phyloP scores from a whole-genome alignment of 805 yeast species.

The Ogataea corticis region DNA sequence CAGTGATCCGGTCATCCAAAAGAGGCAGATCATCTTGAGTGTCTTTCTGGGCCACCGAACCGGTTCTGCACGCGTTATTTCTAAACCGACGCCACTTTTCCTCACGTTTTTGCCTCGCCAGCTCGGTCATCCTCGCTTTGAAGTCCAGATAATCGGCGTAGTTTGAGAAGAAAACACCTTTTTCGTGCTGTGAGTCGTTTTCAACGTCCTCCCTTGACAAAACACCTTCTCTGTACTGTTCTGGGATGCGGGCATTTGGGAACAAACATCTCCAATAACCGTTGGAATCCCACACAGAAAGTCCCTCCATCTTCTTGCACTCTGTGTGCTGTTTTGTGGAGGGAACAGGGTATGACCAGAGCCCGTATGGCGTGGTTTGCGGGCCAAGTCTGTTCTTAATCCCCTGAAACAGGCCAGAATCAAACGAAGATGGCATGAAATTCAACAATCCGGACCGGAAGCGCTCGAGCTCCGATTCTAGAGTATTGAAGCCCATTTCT shows the following conservation, averaged over 20 bases:
- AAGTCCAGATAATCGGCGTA: slow-evolving; percentile 68
- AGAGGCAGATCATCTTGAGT: slow-evolving; percentile 7
- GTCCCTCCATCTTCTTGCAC: slow-evolving; percentile 67
- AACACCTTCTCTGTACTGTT: slow-evolving; percentile 32
- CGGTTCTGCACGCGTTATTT: too few species aligned
- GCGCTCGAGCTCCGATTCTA: slow-evolving; percentile 1
- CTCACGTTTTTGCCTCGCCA: slow-evolving; percentile 40
- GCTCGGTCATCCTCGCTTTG: slow-evolving; percentile 55
- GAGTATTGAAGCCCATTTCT: slow-evolving; percentile 1
- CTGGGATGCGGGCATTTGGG: slow-evolving; percentile 50
- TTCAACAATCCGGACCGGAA: slow-evolving; percentile 2
- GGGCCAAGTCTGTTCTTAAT: slow-evolving; percentile 7
- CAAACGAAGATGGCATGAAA: slow-evolving; percentile 6
- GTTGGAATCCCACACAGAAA: slow-evolving; percentile 73
- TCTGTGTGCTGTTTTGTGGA: slow-evolving; percentile 52
- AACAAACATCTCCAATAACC: slow-evolving; percentile 93
- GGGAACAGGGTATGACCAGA: slow-evolving; percentile 30
- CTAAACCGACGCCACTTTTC: slow-evolving; percentile 26
- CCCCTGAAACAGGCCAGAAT: slow-evolving; percentile 4
- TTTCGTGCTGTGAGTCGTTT: slow-evolving; percentile 38
- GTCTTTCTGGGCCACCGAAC: too few species aligned
- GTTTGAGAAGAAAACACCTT: slow-evolving; percentile 63
- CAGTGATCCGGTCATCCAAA: slow-evolving; percentile 31
- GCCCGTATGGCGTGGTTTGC: slow-evolving; percentile 20
- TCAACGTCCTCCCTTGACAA: slow-evolving; percentile 63